Percentiles rank a stretch among this genome's conserved stretches.
These are phyloP conservation scores for Quercus parvula DNA, from an alignment of 306 rosid genomes.

Conservation along the genomic window DNA sequence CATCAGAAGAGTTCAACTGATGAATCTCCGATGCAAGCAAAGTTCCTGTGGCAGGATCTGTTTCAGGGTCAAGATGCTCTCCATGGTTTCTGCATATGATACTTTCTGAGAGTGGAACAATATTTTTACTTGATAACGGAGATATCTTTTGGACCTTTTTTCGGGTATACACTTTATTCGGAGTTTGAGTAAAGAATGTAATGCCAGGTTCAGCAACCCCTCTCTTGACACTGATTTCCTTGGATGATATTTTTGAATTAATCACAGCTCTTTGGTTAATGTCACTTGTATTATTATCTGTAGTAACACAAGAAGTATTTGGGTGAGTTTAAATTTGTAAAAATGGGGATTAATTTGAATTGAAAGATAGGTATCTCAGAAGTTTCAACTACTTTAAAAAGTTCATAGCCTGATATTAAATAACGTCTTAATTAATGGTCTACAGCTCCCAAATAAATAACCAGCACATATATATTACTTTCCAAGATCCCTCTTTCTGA, in stretches of 20 bases:
- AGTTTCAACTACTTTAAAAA: not conserved
- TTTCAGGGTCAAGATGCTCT: constrained; percentile 32
- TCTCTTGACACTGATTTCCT: constrained; percentile 31
- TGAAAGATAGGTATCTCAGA: not conserved
- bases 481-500: not conserved
- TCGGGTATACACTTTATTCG: constrained; percentile 50
- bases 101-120: constrained; percentile 29
- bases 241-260: constrained; percentile 23
- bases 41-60: constrained; percentile 28
- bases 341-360: constrained; percentile 1
- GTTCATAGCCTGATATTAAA: not conserved
- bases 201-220: constrained; percentile 30
- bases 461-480: not conserved
- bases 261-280: constrained; percentile 18
- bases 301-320: constrained; percentile 29
- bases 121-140: constrained; percentile 26
- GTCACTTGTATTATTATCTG: constrained; percentile 25
- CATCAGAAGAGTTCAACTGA: constrained; percentile 30
- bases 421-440: not conserved
- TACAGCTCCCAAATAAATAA: not conserved
- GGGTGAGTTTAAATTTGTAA: constrained; percentile 17
- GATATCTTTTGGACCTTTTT: constrained; percentile 35
- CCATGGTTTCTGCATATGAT: constrained; percentile 23
- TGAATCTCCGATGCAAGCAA: constrained; percentile 29
- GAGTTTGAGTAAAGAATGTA: constrained; percentile 29